phyloP scores from a whole-genome alignment of 805 yeast genomes.

The Candida loeiensis region DNA sequence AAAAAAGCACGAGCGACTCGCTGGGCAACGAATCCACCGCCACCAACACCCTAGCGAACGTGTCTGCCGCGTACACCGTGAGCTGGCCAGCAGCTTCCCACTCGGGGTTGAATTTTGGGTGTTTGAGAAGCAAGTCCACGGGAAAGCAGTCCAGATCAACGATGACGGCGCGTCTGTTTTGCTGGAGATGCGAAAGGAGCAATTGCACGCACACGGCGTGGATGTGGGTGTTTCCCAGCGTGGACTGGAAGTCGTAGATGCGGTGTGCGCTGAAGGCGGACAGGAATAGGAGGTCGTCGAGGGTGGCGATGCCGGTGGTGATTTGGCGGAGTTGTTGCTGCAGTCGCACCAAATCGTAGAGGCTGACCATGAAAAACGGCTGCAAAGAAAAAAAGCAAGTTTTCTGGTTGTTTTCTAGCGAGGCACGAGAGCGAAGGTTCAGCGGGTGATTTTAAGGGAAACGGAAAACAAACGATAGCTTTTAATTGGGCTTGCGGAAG shows the following conservation, averaged over 20 bases:
- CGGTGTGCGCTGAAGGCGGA: constrained; percentile 15
- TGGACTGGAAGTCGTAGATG: constrained; percentile 35
- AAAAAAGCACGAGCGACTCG: constrained; percentile 20
- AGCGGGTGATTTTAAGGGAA: no score
- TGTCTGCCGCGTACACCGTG: constrained; percentile 16
- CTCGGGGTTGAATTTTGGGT: constrained; percentile 16
- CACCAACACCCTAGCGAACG: constrained; percentile 28
- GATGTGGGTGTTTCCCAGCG: constrained; percentile 28
- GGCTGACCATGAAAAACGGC: constrained; percentile 33
- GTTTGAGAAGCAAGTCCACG: constrained; percentile 18
- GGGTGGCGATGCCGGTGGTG: constrained; percentile 25
- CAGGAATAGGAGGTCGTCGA: constrained; percentile 24
- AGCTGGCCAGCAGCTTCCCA: constrained; percentile 20
- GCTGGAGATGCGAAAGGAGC: constrained; percentile 26
- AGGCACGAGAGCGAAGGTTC: no score
- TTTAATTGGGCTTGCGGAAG: no score
- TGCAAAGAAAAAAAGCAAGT: background rate
- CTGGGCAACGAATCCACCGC: constrained; percentile 9
- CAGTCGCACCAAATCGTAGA: constrained; percentile 28
- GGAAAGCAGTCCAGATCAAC: constrained; percentile 33
- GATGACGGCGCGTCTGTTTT: constrained; percentile 21
- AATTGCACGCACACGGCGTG: constrained; percentile 21
- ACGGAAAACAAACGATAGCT: no score
- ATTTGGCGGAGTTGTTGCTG: constrained; percentile 24
- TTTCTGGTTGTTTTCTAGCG: no score